A percentile compares a stretch with the other conserved stretches of the same genome.
Evolutionary conservation across 2,329 filamentous ascomycete species (phyloP).

Genomic region (Phaeosphaeria sp.): DNA sequence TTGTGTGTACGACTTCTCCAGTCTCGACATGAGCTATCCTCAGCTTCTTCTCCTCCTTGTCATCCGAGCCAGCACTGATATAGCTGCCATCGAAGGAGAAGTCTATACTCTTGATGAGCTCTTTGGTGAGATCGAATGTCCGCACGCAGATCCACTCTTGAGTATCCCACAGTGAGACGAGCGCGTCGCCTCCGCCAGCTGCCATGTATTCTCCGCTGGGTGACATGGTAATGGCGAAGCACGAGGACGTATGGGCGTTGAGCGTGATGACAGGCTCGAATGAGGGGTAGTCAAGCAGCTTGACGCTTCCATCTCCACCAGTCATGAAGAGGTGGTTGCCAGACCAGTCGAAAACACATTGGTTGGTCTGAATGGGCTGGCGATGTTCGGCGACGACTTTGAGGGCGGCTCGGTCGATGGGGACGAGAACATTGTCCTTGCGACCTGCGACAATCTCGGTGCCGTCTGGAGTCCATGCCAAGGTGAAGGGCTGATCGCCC

Average conservation of each 20-base stretch:
- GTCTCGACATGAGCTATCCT: constrained; percentile 76
- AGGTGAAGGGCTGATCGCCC: constrained; percentile 68
- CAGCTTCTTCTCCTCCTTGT: constrained; percentile 73
- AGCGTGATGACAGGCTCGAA: constrained; percentile 62
- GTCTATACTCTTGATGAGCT: constrained; percentile 73
- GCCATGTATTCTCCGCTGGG: constrained; percentile 75
- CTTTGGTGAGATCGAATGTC: constrained; percentile 72
- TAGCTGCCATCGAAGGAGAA: constrained; percentile 82
- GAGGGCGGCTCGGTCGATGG: constrained; percentile 66
- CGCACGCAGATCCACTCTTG: constrained; percentile 77
- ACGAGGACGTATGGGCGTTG: constrained; percentile 75
- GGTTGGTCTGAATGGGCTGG: constrained; percentile 71
- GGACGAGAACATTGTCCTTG: constrained; percentile 69
- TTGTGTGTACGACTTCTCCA: constrained; percentile 73
- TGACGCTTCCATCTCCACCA: constrained; percentile 72
- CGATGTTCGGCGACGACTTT: constrained; percentile 65
- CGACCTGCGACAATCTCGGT: constrained; percentile 73
- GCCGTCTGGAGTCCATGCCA: constrained; percentile 78
- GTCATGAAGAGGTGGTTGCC: constrained; percentile 74
- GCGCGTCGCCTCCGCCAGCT: constrained; percentile 75
- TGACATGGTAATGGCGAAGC: constrained; percentile 71
- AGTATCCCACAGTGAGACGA: constrained; percentile 80
- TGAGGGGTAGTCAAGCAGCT: constrained; percentile 63
- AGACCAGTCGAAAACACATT: constrained; percentile 76
- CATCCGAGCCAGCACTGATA: constrained; percentile 75